phyloP scores from a whole-genome alignment of 345 rosid genomes.

The Balakata baccata region DNA sequence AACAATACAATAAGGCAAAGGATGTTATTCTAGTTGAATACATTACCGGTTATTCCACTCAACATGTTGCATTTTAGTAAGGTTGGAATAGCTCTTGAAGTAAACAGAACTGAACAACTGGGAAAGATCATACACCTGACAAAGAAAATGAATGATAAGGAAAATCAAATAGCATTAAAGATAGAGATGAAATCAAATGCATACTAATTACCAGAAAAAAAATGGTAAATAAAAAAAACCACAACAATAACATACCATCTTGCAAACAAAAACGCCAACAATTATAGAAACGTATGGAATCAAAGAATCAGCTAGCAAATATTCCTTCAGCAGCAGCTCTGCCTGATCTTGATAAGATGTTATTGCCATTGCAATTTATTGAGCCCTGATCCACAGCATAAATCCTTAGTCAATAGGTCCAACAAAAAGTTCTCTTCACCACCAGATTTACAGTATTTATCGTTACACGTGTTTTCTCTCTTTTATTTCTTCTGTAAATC shows the following conservation, averaged over 20 bases:
- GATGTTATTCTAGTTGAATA: no score
- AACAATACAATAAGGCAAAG: neutral
- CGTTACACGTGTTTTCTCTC: neutral
- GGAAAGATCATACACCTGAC: slow-evolving; percentile 65
- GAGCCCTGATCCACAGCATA: slow-evolving; percentile 17
- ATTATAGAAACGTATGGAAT: slow-evolving; percentile 59
- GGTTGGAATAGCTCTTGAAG: slow-evolving; percentile 52
- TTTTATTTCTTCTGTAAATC: neutral
- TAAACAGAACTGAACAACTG: slow-evolving; percentile 55
- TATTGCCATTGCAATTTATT: slow-evolving; percentile 14
- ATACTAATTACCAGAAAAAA: neutral
- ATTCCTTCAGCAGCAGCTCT: slow-evolving; percentile 51
- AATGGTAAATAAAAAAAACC: neutral
- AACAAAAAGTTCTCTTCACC: slow-evolving; percentile 6
- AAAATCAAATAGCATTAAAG: slow-evolving; percentile 3
- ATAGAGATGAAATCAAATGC: neutral
- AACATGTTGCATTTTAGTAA: slow-evolving; percentile 54
- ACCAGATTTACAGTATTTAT: slow-evolving; percentile 8
- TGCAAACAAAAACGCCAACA: slow-evolving; percentile 49
- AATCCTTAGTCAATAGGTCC: slow-evolving; percentile 15
- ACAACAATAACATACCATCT: slow-evolving; percentile 40
- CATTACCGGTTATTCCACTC: slow-evolving; percentile 90
- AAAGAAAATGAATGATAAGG: neutral
- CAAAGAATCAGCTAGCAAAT: slow-evolving; percentile 49
- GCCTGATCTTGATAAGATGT: slow-evolving; percentile 50